Percentiles rank a stretch among this genome's conserved stretches.
Evolutionary conservation across 2,329 filamentous ascomycete genomes (phyloP).

Genomic region (Tolypocladium guangdongense): DNA sequence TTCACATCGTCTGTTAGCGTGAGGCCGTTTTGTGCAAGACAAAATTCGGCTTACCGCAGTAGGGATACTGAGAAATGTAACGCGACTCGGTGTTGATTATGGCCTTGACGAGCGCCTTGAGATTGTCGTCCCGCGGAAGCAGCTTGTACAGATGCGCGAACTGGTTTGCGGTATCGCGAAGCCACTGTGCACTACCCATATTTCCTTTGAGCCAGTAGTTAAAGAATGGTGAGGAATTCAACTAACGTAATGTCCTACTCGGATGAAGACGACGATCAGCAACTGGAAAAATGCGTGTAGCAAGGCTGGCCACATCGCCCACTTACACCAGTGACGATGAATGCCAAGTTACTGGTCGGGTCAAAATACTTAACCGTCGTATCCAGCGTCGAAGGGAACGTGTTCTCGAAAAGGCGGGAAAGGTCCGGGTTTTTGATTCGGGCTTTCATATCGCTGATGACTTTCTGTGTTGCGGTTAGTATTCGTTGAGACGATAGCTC

Average conservation of each 20-base stretch:
- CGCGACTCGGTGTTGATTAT: slow-evolving; percentile 62
- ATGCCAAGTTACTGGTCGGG: slow-evolving; percentile 53
- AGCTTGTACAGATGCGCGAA: slow-evolving; percentile 58
- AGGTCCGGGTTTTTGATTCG: slow-evolving; percentile 48
- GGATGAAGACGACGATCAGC: background rate
- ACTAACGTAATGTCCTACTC: slow-evolving; percentile 14
- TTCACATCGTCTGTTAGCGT: background rate
- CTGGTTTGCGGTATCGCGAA: slow-evolving; percentile 72
- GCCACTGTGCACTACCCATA: slow-evolving; percentile 41
- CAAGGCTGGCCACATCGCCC: slow-evolving; percentile 47
- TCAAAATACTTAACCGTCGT: slow-evolving; percentile 72
- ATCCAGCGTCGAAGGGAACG: slow-evolving; percentile 73
- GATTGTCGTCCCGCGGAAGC: slow-evolving; percentile 42
- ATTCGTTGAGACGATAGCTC: background rate
- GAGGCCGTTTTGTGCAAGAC: too few relatives aligned
- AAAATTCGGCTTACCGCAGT: slow-evolving; percentile 40
- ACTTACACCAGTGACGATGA: slow-evolving; percentile 76
- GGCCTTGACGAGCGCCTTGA: slow-evolving; percentile 58
- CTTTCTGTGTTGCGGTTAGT: slow-evolving; percentile 6
- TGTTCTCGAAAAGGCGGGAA: slow-evolving; percentile 72
- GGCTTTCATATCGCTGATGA: slow-evolving; percentile 23
- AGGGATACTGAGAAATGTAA: slow-evolving; percentile 59
- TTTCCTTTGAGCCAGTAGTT: background rate
- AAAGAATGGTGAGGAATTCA: background rate
- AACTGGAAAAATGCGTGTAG: too few relatives aligned